These are phyloP conservation scores for Edaphochlamys debaryana DNA, from an alignment of 139 green algal species.

Conservation along the genomic window DNA sequence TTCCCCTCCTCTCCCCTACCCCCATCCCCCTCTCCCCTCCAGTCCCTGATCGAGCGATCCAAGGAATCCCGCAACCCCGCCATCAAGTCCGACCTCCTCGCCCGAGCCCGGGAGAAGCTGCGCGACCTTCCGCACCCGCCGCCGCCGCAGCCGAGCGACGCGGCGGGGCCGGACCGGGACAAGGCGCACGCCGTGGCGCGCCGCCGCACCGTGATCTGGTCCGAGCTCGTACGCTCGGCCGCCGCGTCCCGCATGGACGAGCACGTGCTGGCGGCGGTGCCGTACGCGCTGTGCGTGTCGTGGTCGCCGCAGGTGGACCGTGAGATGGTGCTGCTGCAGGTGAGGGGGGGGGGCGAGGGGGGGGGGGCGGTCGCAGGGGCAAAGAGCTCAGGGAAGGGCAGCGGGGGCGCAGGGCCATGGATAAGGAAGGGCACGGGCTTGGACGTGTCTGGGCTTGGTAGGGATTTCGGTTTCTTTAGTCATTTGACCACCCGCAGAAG, in stretches of 20 bases:
- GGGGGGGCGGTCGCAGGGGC: neutral
- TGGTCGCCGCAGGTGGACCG: conserved; percentile 53
- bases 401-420: too few species aligned
- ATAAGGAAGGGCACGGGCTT: too few species aligned
- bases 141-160: neutral
- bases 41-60: conserved; percentile 64
- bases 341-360: neutral
- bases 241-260: conserved; percentile 52
- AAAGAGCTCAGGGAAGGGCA: neutral
- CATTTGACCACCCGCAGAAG: too few species aligned
- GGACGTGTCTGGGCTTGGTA: too few species aligned
- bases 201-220: conserved; percentile 45
- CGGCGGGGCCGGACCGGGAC: conserved; percentile 8
- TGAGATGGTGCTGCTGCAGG: conserved; percentile 68
- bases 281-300: conserved; percentile 42
- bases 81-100: conserved; percentile 62
- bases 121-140: conserved; percentile 48
- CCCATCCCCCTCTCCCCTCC: neutral
- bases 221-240: conserved; percentile 47
- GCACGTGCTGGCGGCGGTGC: conserved; percentile 50
- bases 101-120: conserved; percentile 61
- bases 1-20: too few species aligned
- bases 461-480: too few species aligned
- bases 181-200: conserved; percentile 21
- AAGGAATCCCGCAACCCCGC: conserved; percentile 64